A percentile compares a stretch with the other conserved stretches of the same genome.
Conservation (phyloP, 1,139 yeast species). For the Blastobotrys apis region DNA sequence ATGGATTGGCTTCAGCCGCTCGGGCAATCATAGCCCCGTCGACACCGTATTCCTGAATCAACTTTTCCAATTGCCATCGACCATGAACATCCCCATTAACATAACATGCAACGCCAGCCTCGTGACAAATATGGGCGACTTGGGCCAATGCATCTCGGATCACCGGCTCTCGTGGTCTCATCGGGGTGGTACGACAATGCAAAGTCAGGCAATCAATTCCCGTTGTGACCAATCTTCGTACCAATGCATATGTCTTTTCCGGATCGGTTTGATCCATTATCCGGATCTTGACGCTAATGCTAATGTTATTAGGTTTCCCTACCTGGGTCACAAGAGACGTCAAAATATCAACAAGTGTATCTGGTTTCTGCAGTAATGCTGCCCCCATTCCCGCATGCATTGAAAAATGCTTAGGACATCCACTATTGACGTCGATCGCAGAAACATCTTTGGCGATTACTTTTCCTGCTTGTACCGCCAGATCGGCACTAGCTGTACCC, state of each 20-base stretch:
- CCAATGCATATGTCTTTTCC: slow-evolving; percentile 57
- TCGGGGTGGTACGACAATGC: slow-evolving; percentile 83
- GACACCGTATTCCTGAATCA: slow-evolving; percentile 51
- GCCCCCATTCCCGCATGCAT: slow-evolving; percentile 98
- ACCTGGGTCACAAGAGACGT: slow-evolving; percentile 66
- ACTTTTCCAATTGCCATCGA: slow-evolving; percentile 49
- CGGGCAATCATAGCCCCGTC: slow-evolving; percentile 94
- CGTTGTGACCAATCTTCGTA: slow-evolving; percentile 62
- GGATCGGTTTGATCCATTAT: slow-evolving; percentile 70
- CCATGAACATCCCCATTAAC: slow-evolving; percentile 74
- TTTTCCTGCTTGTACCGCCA: slow-evolving; percentile 84
- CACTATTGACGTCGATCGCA: slow-evolving; percentile 91
- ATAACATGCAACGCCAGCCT: slow-evolving; percentile 63
- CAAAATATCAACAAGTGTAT: slow-evolving; percentile 63
- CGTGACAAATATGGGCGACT: slow-evolving; percentile 58
- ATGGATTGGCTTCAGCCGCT: slow-evolving; percentile 80
- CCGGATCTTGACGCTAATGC: slow-evolving; percentile 88
- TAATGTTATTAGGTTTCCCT: slow-evolving; percentile 69
- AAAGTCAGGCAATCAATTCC: slow-evolving; percentile 83
- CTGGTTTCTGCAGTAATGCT: slow-evolving; percentile 79
- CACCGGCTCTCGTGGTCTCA: slow-evolving; percentile 86
- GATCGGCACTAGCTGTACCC: slow-evolving; percentile 78
- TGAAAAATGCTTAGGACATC: slow-evolving; percentile 70
- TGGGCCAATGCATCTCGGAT: slow-evolving; percentile 56
- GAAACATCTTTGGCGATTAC: slow-evolving; percentile 80